phyloP scores from a whole-genome alignment of 2,329 filamentous ascomycete genomes.

The Xylariaceae sp. region DNA sequence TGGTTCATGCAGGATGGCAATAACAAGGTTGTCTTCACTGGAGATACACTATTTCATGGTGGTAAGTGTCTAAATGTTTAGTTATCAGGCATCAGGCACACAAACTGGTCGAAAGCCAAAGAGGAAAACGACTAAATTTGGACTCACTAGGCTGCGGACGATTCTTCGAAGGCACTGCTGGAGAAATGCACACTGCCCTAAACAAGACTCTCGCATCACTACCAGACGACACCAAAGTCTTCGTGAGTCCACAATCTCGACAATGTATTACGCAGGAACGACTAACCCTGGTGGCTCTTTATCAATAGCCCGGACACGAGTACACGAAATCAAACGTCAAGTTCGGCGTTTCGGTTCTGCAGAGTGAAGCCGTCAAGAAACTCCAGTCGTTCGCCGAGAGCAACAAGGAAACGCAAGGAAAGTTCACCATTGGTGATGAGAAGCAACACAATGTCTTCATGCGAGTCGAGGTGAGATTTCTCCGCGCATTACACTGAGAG shows the following conservation, averaged over 20 bases:
- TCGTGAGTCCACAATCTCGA: constrained; percentile 50
- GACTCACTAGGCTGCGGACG: constrained; percentile 69
- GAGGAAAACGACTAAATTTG: constrained; percentile 4
- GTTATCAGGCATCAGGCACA: too few relatives aligned
- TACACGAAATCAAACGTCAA: constrained; percentile 97
- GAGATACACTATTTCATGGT: constrained; percentile 92
- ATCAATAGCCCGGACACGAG: constrained; percentile 82
- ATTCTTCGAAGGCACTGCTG: constrained; percentile 89
- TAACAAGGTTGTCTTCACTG: constrained; percentile 80
- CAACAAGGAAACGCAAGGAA: constrained; percentile 86
- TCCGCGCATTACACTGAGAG: too few relatives aligned
- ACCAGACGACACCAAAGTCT: constrained; percentile 89
- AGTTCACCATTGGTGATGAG: constrained; percentile 95
- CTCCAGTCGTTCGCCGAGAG: constrained; percentile 71
- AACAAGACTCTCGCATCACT: constrained; percentile 78
- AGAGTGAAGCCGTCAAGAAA: constrained; percentile 71
- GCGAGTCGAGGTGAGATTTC: constrained; percentile 73
- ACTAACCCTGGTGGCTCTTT: not conserved
- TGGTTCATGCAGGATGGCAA: constrained; percentile 81
- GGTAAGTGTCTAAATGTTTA: constrained; percentile 56
- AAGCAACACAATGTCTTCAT: constrained; percentile 99
- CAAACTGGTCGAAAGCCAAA: not conserved
- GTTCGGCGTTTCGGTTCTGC: constrained; percentile 73
- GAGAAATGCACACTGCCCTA: constrained; percentile 89
- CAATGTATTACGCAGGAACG: not conserved